These are phyloP conservation scores for Trichosanthes truncata DNA, from an alignment of 306 rosid species.

Conservation along the genomic window DNA sequence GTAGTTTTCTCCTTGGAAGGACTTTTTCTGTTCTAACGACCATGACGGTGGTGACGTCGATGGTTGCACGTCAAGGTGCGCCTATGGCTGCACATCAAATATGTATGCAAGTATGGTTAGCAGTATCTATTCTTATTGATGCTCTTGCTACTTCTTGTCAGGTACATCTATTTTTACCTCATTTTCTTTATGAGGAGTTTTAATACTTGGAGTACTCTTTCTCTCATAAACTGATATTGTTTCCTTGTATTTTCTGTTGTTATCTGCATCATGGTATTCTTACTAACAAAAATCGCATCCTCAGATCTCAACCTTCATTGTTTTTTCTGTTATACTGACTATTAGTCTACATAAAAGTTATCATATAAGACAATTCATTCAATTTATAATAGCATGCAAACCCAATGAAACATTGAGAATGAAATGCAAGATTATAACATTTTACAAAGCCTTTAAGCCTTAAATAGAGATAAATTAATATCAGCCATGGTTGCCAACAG, in stretches of 20 bases:
- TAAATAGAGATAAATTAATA: too few species aligned
- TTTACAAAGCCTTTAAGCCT: too few species aligned
- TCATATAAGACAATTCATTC: too few species aligned
- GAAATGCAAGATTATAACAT: too few species aligned
- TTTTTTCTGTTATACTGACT: too few species aligned
- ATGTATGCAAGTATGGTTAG: slow-evolving; percentile 94
- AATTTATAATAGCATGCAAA: too few species aligned
- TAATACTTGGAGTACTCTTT: neutral
- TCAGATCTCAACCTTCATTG: too few species aligned
- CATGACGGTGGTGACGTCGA: slow-evolving; percentile 72
- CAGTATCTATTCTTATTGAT: slow-evolving; percentile 87
- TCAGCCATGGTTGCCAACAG: too few species aligned
- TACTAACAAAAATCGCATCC: neutral
- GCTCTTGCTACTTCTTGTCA: slow-evolving; percentile 76
- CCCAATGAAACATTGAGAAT: too few species aligned
- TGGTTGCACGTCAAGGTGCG: slow-evolving; percentile 93
- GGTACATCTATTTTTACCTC: slow-evolving; percentile 27
- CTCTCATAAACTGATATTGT: neutral
- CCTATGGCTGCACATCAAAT: slow-evolving; percentile 99
- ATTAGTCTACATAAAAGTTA: too few species aligned
- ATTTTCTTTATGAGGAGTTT: too few species aligned
- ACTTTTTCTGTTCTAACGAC: slow-evolving; percentile 82
- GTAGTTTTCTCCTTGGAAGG: slow-evolving; percentile 84
- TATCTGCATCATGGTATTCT: neutral
- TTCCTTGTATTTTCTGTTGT: too few species aligned